Percentiles rank a stretch among this genome's conserved stretches.
These are phyloP conservation scores for Phytophthora cryptogea DNA, from an alignment of 352 stramenopile species.

Conservation along the genomic window DNA sequence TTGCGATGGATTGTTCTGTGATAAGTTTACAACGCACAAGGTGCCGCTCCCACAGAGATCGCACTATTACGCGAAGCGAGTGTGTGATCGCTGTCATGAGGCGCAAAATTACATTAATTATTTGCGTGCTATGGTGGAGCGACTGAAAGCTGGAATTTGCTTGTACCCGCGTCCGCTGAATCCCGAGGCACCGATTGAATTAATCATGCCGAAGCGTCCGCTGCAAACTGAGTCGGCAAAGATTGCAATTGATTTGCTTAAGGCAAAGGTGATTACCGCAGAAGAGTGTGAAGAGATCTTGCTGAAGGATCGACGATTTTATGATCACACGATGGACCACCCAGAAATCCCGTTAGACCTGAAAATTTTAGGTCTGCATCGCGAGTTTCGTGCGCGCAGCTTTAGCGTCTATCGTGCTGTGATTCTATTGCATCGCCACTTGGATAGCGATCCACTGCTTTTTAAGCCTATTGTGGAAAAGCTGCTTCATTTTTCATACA, in stretches of 20 bases:
- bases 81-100: constrained; percentile 86
- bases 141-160: constrained; percentile 85
- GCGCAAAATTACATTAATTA: constrained; percentile 88
- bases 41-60: constrained; percentile 78
- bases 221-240: constrained; percentile 81
- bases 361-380: constrained; percentile 85
- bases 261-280: constrained; percentile 79
- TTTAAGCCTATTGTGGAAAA: constrained; percentile 90
- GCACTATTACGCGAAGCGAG: constrained; percentile 85
- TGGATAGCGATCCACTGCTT: constrained; percentile 84
- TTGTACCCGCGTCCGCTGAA: constrained; percentile 88
- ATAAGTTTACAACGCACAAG: constrained; percentile 83
- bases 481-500: constrained; percentile 86
- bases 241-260: constrained; percentile 89
- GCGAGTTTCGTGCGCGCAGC: constrained; percentile 81
- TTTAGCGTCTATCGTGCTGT: constrained; percentile 87
- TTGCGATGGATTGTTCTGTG: constrained; percentile 79
- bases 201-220: constrained; percentile 88
- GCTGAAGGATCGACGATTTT: constrained; percentile 79
- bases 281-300: constrained; percentile 90
- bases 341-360: constrained; percentile 85
- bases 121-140: constrained; percentile 82
- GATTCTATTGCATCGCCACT: constrained; percentile 82
- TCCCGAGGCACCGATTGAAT: constrained; percentile 80
- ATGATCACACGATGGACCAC: constrained; percentile 84